Percentiles rank a stretch among this genome's conserved stretches.
Evolutionary conservation across 2,329 filamentous ascomycete species (phyloP).

Genomic region (Trichoderma hamatum): DNA sequence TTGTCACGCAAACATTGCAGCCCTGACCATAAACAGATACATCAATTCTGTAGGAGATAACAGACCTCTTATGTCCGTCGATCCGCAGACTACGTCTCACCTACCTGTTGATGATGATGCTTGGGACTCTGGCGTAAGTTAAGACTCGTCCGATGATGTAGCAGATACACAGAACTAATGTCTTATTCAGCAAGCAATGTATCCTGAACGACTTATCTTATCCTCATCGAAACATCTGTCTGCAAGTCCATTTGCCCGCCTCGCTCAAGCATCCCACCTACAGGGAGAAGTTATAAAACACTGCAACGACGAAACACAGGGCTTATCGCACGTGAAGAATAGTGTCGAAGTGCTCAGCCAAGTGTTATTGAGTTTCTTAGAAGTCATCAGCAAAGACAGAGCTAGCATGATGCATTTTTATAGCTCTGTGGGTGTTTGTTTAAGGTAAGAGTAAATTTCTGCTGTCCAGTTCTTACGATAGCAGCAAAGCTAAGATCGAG

Average conservation of each 20-base stretch:
- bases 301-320: conserved; percentile 22
- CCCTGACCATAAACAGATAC: conserved; percentile 28
- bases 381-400: conserved; percentile 23
- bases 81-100: conserved; percentile 35
- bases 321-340: conserved; percentile 2
- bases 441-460: background rate
- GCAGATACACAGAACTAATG: background rate
- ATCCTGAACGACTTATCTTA: conserved; percentile 27
- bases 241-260: conserved; percentile 37
- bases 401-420: conserved; percentile 23
- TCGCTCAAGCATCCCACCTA: conserved; percentile 40
- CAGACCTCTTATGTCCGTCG: conserved; percentile 34
- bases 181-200: conserved; percentile 2
- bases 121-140: conserved; percentile 33
- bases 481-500: background rate
- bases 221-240: conserved; percentile 34
- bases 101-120: conserved; percentile 35
- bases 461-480: background rate
- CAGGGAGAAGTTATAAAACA: conserved; percentile 36
- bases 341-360: conserved; percentile 24
- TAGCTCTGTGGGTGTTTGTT: conserved; percentile 23
- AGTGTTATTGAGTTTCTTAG: conserved; percentile 17
- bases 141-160: too few relatives aligned
- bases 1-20: background rate
- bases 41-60: conserved; percentile 31